Evolutionary conservation across 352 stramenopile genomes (phyloP).

Genomic region (Nothophytophthora sp.): DNA sequence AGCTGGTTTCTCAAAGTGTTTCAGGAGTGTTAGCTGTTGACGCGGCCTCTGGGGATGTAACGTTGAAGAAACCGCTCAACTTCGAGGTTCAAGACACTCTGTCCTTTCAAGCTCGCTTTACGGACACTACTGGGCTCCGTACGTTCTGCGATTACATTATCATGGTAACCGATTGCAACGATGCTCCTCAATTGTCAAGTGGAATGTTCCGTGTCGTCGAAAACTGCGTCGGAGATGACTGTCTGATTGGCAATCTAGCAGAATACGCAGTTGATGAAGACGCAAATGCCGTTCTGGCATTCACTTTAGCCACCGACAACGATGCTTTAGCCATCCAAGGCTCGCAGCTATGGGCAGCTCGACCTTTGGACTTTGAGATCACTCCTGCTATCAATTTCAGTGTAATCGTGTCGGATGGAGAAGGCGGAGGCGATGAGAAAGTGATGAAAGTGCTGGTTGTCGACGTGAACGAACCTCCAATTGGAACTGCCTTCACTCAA

Average conservation of each 20-base stretch:
- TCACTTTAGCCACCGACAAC: conserved; percentile 15
- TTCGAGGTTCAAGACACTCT: conserved; percentile 44
- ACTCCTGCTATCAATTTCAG: conserved; percentile 21
- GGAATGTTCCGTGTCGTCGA: conserved; percentile 51
- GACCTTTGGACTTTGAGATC: conserved; percentile 19
- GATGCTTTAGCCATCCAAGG: conserved; percentile 12
- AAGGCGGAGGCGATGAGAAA: conserved; percentile 10
- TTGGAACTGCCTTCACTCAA: conserved; percentile 20
- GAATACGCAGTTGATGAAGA: conserved; percentile 53
- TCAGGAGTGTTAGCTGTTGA: conserved; percentile 8
- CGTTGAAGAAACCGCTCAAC: conserved; percentile 27
- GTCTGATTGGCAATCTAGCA: conserved; percentile 40
- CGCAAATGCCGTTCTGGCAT: conserved; percentile 28
- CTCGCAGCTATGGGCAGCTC: conserved; percentile 16
- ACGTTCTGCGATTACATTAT: conserved; percentile 46
- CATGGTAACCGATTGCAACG: conserved; percentile 44
- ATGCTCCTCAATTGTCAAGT: conserved; percentile 35
- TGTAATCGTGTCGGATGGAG: conserved; percentile 23
- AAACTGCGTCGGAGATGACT: conserved; percentile 41
- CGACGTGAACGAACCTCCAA: conserved; percentile 35
- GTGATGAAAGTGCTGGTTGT: conserved; percentile 26
- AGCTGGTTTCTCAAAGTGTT: conserved; percentile 9
- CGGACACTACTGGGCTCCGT: conserved; percentile 36
- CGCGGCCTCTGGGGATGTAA: conserved; percentile 18
- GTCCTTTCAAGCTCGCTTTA: conserved; percentile 42